Evolutionary conservation across 2,329 filamentous ascomycete genomes (phyloP), one percentile per base, ranked within the genome.

Genomic region (Penicillium sp.): DNA sequence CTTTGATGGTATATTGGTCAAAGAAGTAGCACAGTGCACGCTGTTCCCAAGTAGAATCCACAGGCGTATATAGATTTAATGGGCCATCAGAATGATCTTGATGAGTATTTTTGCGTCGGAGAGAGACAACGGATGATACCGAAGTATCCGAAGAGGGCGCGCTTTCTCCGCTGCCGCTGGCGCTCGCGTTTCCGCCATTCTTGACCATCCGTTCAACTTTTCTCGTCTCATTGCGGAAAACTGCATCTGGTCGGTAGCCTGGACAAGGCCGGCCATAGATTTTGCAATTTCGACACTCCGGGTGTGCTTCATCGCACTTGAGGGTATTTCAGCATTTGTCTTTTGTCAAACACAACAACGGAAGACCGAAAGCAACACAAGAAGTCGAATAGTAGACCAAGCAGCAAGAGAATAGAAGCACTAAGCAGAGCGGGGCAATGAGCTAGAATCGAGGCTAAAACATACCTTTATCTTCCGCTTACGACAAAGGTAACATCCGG

Each of bases 21-120:
- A 76, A 75, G 56, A 76, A 76, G 50, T 69, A 72, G 57, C 73
- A 75, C 8, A 74, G 52, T 3, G 74, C 72, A 27, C 71, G 67
- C 24, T 76, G 60, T 48, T 73, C 66, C 69, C 71, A 71, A 0
- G 59, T 68, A 1, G 70, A 58, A 58, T 72, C 71, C 6, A 63
- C 59, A 3, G 70, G 47, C 3, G 50, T 56, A 43, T 63, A 59
- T 10, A 62, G 44, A 1, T 62, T 55, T 21, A 67, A 45, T 2
- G 59, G 42, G 14, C 49, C 40, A 10, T 36, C 48, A 10, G 16
- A 18, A 36, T 36, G 29, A 32, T 16, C 13, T 36, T 48, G 46
- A 13, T 39, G 43, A 3, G 24, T 16, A 18, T 24, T 50, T 42
- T 21, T 43, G 27, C 27, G 41, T n/a, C 22, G 45, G 9, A 36